Base-by-base conservation (phyloP, 495 filamentous ascomycete genomes). In the Physcia stellaris region DNA sequence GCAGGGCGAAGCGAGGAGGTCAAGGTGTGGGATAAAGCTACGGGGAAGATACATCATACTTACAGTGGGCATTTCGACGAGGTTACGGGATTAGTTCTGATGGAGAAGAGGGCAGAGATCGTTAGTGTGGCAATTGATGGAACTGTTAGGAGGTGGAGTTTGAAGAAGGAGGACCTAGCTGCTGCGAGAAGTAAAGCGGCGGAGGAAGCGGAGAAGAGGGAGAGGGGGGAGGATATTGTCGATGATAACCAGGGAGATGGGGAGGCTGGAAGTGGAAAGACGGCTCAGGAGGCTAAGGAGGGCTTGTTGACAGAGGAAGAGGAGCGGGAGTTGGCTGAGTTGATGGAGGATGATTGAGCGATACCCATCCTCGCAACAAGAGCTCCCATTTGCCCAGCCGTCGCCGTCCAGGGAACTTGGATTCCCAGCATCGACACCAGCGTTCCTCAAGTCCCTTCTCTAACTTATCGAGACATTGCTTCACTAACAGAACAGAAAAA, bases 51-150 rank as follows among this genome's bases (percentile, higher is more conserved):
- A 32, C 67, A 80, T 47, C 80, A 83, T 51, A 70, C 71, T 2
- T 85, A 88, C 39, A 68, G 73, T 13, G 90, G 90, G 1, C 90
- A 98, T 56, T 95, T 73, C 54, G 85, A 96, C 47, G 90, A 95
- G 52, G 80, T 98, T 20, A 94, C 81, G 4, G 83, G 79, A 26
- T 56, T 95, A 26, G 63, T 77, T 2, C 50, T 92, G 26, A 49
- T 86, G 7, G 70, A 65, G 12, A 62, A 55, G 21, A 69, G 61
- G 28, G 71, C 61, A 29, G 61, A 90, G 20, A 76, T 80, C 24
- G n/a, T n/a, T n/a, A 94, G 85, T 52, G 83, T 84, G 23, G 72
- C 78, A 17, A 93, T 94, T 46, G 90, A 98, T 63, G 81, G 73
- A 0, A 96, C 90, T 3, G 62, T 95, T 24, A 72, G 90, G 47